Base-by-base conservation (phyloP, 768 basidiomycete species). In the Lactarius trivialis region DNA sequence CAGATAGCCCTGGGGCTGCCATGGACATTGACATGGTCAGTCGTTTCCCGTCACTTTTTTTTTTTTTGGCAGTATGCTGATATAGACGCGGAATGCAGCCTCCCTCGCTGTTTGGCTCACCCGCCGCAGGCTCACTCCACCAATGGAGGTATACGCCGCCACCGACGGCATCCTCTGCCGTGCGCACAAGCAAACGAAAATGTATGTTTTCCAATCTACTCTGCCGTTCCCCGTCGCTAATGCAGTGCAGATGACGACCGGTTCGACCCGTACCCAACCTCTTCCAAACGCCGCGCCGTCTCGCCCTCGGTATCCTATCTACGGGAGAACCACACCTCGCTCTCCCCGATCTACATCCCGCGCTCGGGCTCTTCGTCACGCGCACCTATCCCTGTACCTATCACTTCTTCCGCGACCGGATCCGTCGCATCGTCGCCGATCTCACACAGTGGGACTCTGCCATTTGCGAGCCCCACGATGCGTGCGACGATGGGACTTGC, bases 131-230 rank as follows among this genome's bases (percentile, higher is more conserved):
- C 15, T 60, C 79, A 19, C 76, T 79, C 5, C 81, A 76, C 67
- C 85, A 88, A 60, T 92, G 90, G 90, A 81, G 90, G 50, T 85
- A 85, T 68, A 92, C 90, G 2, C 90, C 90, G 6, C 90, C 90
- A 12, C 89, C 90, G 9, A 89, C 86, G 1, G 52, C 67, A 9
- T 70, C 84, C 0, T 86, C 85, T 66, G 86, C 85, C 41, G 83
- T 89, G 28, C 84, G 90, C 54, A 85, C 84, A 17, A 91, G 86
- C 70, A 92, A 92, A 72, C 85, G 90, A 54, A 92, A 92, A 82
- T 73, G 90, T 89, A 69, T 68, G 81, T 74, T 19, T 34, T 50
- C 61, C 37, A 19, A 19, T 60, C 24, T 58, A 33, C 17, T 30
- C 39, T 30, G 34, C n/a, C 30, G 45, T 51, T 45, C 7, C 41